Conservation (phyloP, 306 rosid genomes). For the Hylodesmum podocarpum region DNA sequence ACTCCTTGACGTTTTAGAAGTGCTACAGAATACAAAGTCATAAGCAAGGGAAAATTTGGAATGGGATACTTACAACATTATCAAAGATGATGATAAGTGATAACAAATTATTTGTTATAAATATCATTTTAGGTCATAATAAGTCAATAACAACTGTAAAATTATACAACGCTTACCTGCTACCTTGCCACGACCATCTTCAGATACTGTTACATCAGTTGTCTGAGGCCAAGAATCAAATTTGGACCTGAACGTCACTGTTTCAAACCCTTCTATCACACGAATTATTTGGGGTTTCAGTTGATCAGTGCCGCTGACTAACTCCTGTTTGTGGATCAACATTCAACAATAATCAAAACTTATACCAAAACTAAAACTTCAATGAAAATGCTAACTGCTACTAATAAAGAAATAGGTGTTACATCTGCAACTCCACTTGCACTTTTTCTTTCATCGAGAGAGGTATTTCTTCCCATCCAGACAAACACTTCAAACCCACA, state of each 20-base stretch:
- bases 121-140: not conserved
- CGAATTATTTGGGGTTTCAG: slow-evolving; percentile 72
- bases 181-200: slow-evolving; percentile 97
- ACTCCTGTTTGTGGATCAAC: slow-evolving; percentile 52
- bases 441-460: slow-evolving; percentile 80
- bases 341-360: slow-evolving; percentile 24
- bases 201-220: slow-evolving; percentile 68
- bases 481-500: slow-evolving; percentile 79
- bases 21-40: slow-evolving; percentile 46
- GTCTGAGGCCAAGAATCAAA: slow-evolving; percentile 83
- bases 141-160: not conserved
- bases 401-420: slow-evolving; percentile 25
- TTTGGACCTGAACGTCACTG: slow-evolving; percentile 78
- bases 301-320: slow-evolving; percentile 54
- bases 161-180: slow-evolving; percentile 65
- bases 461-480: slow-evolving; percentile 93
- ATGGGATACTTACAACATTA: not conserved
- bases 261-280: slow-evolving; percentile 90
- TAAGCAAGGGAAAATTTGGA: slow-evolving; percentile 13
- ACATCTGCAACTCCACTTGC: slow-evolving; percentile 90
- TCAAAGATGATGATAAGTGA: not conserved
- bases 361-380: slow-evolving; percentile 24
- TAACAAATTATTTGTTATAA: not conserved
- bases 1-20: slow-evolving; percentile 91
- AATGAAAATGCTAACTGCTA: slow-evolving; percentile 7